phyloP scores from a whole-genome alignment of 2,329 filamentous ascomycete genomes.

The Clarireedia hainanense region DNA sequence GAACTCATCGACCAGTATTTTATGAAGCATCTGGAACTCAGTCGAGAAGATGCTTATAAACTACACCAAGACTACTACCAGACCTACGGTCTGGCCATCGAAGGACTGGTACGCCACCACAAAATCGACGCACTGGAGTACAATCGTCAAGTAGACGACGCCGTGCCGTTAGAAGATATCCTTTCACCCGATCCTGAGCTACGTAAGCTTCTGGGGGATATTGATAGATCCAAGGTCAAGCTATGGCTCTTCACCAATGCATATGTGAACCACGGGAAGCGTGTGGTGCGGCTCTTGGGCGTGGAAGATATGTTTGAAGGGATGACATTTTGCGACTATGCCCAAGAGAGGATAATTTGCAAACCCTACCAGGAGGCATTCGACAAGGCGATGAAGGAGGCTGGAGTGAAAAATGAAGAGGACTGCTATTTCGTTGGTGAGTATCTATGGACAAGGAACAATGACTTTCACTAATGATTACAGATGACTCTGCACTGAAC shows the following conservation, averaged over 20 bases:
- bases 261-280: constrained; percentile 77
- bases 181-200: constrained; percentile 72
- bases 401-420: constrained; percentile 56
- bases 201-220: constrained; percentile 67
- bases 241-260: constrained; percentile 96
- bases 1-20: constrained; percentile 57
- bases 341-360: constrained; percentile 64
- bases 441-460: constrained; percentile 29
- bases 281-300: constrained; percentile 72
- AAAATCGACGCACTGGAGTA: constrained; percentile 93
- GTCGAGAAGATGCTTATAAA: constrained; percentile 68
- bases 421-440: constrained; percentile 90
- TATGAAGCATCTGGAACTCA: constrained; percentile 62
- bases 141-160: constrained; percentile 91
- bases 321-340: constrained; percentile 91
- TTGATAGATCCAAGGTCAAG: constrained; percentile 77
- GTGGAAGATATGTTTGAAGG: constrained; percentile 91
- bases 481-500: constrained; percentile 83
- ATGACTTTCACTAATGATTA: constrained; percentile 3
- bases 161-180: constrained; percentile 76
- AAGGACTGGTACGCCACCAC: constrained; percentile 88
- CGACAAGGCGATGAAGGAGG: constrained; percentile 80
- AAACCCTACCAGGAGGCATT: constrained; percentile 83
- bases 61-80: constrained; percentile 91
- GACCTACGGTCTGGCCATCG: constrained; percentile 93